Evolutionary conservation across 495 filamentous ascomycete genomes (phyloP).

Genomic region (Xylaria curta): DNA sequence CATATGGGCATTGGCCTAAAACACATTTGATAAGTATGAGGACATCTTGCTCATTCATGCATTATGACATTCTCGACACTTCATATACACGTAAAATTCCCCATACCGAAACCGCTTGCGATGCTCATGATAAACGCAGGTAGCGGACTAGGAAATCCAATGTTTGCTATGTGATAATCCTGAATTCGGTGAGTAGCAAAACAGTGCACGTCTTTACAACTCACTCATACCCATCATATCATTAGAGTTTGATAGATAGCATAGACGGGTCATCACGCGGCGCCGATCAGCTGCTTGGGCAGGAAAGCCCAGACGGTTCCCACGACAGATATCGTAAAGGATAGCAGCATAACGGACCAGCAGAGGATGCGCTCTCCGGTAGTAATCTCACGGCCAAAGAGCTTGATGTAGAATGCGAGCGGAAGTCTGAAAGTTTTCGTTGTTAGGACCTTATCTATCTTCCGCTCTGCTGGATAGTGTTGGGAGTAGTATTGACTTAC

Average conservation of each 20-base stretch:
- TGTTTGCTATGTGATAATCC: not conserved
- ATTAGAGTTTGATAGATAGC: not conserved
- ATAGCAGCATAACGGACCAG: constrained; percentile 73
- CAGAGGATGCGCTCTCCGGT: constrained; percentile 67
- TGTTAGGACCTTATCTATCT: not conserved
- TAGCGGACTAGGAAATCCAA: not conserved
- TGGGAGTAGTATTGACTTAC: constrained; percentile 41
- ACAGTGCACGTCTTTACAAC: not conserved
- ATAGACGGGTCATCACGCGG: constrained; percentile 32
- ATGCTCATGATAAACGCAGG: not conserved
- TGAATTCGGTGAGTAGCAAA: not conserved
- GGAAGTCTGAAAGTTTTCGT: constrained; percentile 58
- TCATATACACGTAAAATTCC: not conserved
- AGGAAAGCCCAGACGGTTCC: constrained; percentile 90
- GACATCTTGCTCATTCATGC: not conserved
- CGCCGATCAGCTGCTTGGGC: constrained; percentile 67
- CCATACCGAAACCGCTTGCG: not conserved
- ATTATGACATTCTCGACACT: too few relatives aligned
- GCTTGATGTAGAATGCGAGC: constrained; percentile 87
- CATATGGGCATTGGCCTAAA: not conserved
- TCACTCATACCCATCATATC: not conserved
- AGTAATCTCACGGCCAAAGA: constrained; percentile 84
- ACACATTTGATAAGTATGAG: too few relatives aligned
- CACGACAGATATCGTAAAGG: constrained; percentile 69
- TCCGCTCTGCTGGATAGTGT: not conserved